Evolutionary conservation across 192 early-diverging fungal genomes (phyloP), one percentile per base, ranked within the genome.

Genomic region (Chytriomyces confervae): DNA sequence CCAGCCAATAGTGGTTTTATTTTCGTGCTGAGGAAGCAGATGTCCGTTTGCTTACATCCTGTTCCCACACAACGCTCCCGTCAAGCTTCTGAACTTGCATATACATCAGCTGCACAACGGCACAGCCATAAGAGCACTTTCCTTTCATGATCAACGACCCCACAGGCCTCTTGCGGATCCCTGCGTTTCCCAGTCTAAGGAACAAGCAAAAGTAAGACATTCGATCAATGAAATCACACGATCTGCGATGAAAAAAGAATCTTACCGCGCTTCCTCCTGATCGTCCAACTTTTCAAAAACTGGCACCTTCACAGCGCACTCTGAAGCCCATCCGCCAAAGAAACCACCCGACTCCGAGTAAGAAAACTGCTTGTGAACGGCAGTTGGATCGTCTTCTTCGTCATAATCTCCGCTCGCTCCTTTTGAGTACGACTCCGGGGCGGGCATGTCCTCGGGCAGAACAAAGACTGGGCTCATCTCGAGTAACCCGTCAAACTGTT

Each of bases 131-230:
- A 20, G 72, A 78, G 71, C 87, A 89, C 45, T 75, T 53, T 5
- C 87, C 87, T 61, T 72, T 65, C 75, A 89, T 46, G n/a, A 45
- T 48, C 50, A 80, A 53, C 50, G 62, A 66, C 5, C 84, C 87
- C n/a, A 87, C 85, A 6, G 85, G 85, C 61, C 36, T 80, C 66
- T 89, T 87, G n/a, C 79, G 68, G 46, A 89, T 82, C 11, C 83
- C 83, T 16, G 81, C 70, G 3, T 62, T 74, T n/a, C 87, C 87
- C 43, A 89, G 63, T 63, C 53, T 77, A 27, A 16, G 36, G 4
- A 23, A 65, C 13, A 11, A 29, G 13, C 16, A 57, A 57, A 57
- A 57, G 53, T 36, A 36, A 36, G 36, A 36, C 36, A 36, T 36
- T 36, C 36, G 36, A 36, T 36, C 36, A 36, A 36, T 36, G 36